Percentiles rank a stretch among this genome's conserved stretches.
These are phyloP conservation scores for Mycotypha africana DNA, from an alignment of 371 early-diverging fungal species.

Conservation along the genomic window DNA sequence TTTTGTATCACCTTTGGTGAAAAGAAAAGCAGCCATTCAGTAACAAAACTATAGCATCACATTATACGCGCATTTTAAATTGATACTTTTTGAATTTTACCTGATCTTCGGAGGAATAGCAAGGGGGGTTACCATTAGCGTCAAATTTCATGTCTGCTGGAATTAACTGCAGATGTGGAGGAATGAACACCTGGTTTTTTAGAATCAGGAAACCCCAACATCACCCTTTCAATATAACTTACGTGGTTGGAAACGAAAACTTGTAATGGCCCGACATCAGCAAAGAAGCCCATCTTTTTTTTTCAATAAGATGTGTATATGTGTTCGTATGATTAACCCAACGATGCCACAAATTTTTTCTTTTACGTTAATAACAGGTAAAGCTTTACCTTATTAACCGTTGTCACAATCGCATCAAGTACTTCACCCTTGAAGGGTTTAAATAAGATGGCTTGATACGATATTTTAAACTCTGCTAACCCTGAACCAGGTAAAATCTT, in stretches of 20 bases:
- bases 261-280: constrained; percentile 94
- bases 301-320: not conserved
- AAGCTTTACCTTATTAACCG: constrained; percentile 83
- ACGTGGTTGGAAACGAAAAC: constrained; percentile 95
- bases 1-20: constrained; percentile 72
- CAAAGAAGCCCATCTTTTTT: constrained; percentile 93
- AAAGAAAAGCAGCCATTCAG: too few species aligned
- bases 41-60: too few species aligned
- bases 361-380: too few species aligned
- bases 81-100: too few species aligned
- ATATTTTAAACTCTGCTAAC: constrained; percentile 88
- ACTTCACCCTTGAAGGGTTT: constrained; percentile 98
- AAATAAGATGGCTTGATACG: constrained; percentile 96
- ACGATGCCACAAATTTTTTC: not conserved
- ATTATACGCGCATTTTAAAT: too few species aligned
- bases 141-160: constrained; percentile 89
- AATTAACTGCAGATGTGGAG: constrained; percentile 78
- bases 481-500: constrained; percentile 86
- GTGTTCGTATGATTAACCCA: not conserved
- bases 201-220: not conserved
- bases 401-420: constrained; percentile 92
- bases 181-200: too few species aligned
- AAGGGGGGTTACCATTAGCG: constrained; percentile 81
- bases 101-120: constrained; percentile 81
- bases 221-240: too few species aligned